Evolutionary conservation across 83 land plant genomes (phyloP).

Genomic region (Thuja plicata): DNA sequence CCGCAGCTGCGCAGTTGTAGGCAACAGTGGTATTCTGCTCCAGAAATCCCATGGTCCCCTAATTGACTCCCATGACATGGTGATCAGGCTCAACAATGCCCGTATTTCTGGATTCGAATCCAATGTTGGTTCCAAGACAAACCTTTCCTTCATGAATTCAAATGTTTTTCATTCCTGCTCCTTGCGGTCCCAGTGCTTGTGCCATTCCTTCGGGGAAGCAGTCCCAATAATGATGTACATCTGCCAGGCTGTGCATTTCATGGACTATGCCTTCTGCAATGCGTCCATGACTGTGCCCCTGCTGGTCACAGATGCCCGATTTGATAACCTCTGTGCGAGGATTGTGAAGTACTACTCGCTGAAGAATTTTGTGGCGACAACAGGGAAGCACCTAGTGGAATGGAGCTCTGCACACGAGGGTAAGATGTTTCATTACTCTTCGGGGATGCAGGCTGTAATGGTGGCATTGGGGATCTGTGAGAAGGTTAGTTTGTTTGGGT

Average conservation of each 20-base stretch:
- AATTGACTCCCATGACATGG: slow-evolving; percentile 82
- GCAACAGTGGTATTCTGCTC: slow-evolving; percentile 87
- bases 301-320: slow-evolving; percentile 77
- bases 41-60: slow-evolving; percentile 45
- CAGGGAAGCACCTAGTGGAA: slow-evolving; percentile 44
- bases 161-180: slow-evolving; percentile 76
- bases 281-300: slow-evolving; percentile 58
- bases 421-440: slow-evolving; percentile 57
- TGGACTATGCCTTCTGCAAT: slow-evolving; percentile 74
- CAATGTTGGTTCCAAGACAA: slow-evolving; percentile 74
- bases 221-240: slow-evolving; percentile 85
- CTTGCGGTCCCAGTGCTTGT: slow-evolving; percentile 54
- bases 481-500: slow-evolving; percentile 80
- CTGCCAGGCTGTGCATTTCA: slow-evolving; percentile 79
- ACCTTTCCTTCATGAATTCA: slow-evolving; percentile 80
- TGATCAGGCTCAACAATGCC: slow-evolving; percentile 93
- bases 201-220: slow-evolving; percentile 71
- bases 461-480: slow-evolving; percentile 87
- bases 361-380: slow-evolving; percentile 59
- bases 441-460: too few species aligned
- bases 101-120: slow-evolving; percentile 40
- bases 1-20: slow-evolving; percentile 83
- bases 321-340: slow-evolving; percentile 70
- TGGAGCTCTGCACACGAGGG: slow-evolving; percentile 74
- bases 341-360: slow-evolving; percentile 91